Percentiles rank a stretch among this genome's conserved stretches.
Conservation (phyloP, 208 protist species). For the Leishmania arabica region DNA sequence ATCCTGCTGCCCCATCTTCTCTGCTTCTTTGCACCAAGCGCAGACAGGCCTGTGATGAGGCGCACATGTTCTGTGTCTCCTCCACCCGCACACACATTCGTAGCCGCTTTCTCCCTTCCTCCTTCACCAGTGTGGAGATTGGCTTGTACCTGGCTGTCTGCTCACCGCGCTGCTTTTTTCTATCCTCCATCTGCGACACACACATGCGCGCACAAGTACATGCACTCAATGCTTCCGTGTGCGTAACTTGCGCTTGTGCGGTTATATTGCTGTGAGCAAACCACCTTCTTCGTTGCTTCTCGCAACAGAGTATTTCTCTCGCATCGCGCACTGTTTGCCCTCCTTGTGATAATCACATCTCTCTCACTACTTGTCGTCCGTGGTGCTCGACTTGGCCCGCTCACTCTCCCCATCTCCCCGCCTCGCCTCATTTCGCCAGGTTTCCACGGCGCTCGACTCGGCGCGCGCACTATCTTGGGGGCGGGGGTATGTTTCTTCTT, state of each 20-base stretch:
- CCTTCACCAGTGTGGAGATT: background rate
- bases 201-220: background rate
- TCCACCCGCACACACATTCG: background rate
- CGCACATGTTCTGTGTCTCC: background rate
- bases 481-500: background rate
- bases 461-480: background rate
- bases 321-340: background rate
- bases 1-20: background rate
- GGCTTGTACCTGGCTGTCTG: background rate
- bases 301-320: background rate
- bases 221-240: background rate
- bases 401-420: background rate
- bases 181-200: background rate
- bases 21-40: background rate
- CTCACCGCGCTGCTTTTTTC: background rate
- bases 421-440: background rate
- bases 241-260: background rate
- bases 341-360: background rate
- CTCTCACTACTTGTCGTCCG: background rate
- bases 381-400: slow-evolving; percentile 1
- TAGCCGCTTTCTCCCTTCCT: background rate
- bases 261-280: background rate
- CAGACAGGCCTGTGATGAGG: background rate
- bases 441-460: background rate
- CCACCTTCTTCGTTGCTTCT: background rate